Evolutionary conservation across 805 yeast genomes (phyloP).

Genomic region (Saturnispora diversa): DNA sequence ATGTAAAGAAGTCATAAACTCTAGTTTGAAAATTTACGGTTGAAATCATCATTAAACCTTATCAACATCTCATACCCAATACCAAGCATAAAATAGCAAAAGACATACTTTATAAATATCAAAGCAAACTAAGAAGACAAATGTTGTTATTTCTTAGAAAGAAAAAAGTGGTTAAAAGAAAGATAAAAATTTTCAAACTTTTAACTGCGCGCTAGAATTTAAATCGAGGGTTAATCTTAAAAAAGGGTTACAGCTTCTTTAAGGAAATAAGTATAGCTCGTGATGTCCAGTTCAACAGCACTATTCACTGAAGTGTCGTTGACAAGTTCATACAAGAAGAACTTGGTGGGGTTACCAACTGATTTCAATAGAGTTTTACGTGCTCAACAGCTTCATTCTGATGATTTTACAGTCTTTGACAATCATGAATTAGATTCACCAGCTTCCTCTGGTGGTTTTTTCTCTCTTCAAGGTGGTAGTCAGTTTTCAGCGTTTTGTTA

Average conservation of each 20-base stretch:
- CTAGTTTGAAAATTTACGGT: constrained; percentile 50
- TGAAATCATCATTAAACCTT: constrained; percentile 38
- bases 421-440: not conserved
- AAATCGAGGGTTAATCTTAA: not conserved
- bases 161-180: constrained; percentile 1
- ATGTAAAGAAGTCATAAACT: constrained; percentile 47
- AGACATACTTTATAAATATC: not conserved
- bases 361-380: not conserved
- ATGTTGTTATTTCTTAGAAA: not conserved
- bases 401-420: not conserved
- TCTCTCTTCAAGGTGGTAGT: constrained; percentile 11
- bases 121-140: not conserved
- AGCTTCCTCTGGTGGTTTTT: constrained; percentile 18
- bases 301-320: not conserved
- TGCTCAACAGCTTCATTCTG: not conserved
- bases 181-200: constrained; percentile 1
- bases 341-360: not conserved
- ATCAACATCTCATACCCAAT: not conserved
- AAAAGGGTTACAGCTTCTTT: constrained; percentile 5
- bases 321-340: too few relatives aligned
- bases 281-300: not conserved
- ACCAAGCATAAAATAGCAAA: constrained; percentile 2
- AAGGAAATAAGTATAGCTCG: not conserved
- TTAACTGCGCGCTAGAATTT: constrained; percentile 1
- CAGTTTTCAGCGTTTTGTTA: constrained; percentile 22